Evolutionary conservation across 345 rosid genomes (phyloP).

Genomic region (Melastoma malabathricum): DNA sequence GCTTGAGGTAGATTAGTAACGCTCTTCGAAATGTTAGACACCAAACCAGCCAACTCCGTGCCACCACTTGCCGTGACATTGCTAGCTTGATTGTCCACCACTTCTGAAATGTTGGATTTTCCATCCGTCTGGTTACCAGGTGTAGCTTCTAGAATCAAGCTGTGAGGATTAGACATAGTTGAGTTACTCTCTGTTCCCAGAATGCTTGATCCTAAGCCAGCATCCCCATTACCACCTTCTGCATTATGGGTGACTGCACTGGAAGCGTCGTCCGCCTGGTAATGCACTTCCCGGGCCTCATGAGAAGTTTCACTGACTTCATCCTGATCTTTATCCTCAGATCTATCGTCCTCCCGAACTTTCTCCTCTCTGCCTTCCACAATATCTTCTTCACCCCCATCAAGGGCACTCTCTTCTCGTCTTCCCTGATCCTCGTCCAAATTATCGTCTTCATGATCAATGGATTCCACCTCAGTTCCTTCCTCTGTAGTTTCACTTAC

Average conservation of each 20-base stretch:
- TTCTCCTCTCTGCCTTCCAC: slow-evolving; percentile 26
- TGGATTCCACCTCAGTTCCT: slow-evolving; percentile 3
- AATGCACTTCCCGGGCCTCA: slow-evolving; percentile 76
- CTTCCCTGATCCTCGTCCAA: slow-evolving; percentile 14
- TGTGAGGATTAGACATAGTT: too few species aligned
- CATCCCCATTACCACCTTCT: slow-evolving; percentile 3
- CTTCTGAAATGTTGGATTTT: too few species aligned
- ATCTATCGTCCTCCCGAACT: slow-evolving; percentile 15
- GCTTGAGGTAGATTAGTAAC: too few species aligned
- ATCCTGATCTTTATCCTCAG: slow-evolving; percentile 25
- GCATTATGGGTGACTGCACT: slow-evolving; percentile 85
- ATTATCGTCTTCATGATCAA: slow-evolving; percentile 19
- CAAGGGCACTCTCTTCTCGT: slow-evolving; percentile 17
- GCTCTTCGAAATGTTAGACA: too few species aligned
- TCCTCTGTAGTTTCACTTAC: slow-evolving; percentile 13
- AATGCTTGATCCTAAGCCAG: too few species aligned
- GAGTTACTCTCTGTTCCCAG: too few species aligned
- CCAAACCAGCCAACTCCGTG: too few species aligned
- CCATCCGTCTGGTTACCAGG: too few species aligned
- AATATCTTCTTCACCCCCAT: slow-evolving; percentile 30
- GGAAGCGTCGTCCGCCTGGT: slow-evolving; percentile 91
- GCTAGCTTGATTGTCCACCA: too few species aligned
- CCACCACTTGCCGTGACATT: too few species aligned
- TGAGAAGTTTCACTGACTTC: slow-evolving; percentile 25
- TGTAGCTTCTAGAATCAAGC: too few species aligned